Conservation (phyloP, 805 yeast genomes). For the Yamadazyma akitaensis region DNA sequence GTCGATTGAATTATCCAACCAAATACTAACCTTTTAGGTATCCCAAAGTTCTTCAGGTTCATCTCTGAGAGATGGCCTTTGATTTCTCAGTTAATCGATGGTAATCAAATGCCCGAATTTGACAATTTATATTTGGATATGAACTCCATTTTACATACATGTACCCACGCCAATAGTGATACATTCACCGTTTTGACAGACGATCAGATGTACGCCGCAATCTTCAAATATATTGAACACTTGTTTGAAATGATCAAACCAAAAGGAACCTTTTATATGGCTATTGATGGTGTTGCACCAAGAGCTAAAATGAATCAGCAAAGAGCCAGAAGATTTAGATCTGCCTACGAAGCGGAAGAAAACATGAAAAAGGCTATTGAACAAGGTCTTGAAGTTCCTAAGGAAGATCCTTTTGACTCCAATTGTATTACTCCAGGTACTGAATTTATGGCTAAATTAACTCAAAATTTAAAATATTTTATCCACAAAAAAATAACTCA, state of each 20-base stretch:
- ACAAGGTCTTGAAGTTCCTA: constrained; percentile 72
- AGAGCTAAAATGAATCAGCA: constrained; percentile 98
- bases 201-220: constrained; percentile 88
- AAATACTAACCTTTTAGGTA: constrained; percentile 48
- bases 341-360: constrained; percentile 89
- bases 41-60: constrained; percentile 94
- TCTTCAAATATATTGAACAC: constrained; percentile 92
- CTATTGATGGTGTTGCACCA: constrained; percentile 98
- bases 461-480: constrained; percentile 78
- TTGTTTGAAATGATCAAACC: constrained; percentile 86
- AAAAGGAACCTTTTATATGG: constrained; percentile 84
- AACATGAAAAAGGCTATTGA: constrained; percentile 68
- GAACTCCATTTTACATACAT: constrained; percentile 93
- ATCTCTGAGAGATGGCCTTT: constrained; percentile 99
- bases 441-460: constrained; percentile 88
- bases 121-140: constrained; percentile 94
- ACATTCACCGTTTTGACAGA: constrained; percentile 69
- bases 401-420: constrained; percentile 84
- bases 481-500: constrained; percentile 83
- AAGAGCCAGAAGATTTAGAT: constrained; percentile 90
- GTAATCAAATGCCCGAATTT: constrained; percentile 82
- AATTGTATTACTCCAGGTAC: constrained; percentile 97
- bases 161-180: constrained; percentile 82
- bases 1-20: not conserved
- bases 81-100: constrained; percentile 77